These are phyloP conservation scores for Daphne laureola DNA, from an alignment of 441 rosid genomes.

Conservation along the genomic window DNA sequence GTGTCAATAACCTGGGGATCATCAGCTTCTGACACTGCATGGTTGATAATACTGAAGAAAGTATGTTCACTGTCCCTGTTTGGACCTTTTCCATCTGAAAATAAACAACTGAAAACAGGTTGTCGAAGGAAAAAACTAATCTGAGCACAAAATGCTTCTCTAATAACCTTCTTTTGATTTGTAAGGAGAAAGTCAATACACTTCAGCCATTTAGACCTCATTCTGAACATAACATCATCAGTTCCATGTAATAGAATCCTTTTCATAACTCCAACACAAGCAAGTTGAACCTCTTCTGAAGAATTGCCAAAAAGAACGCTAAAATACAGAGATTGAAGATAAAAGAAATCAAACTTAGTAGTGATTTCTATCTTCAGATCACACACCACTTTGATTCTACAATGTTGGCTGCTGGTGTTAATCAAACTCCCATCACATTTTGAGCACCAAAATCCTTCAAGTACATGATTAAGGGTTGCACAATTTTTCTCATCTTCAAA, in stretches of 20 bases:
- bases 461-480: slow-evolving; percentile 40
- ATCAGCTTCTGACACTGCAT: slow-evolving; percentile 49
- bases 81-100: slow-evolving; percentile 36
- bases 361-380: slow-evolving; percentile 28
- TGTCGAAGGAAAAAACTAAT: slow-evolving; percentile 60
- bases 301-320: slow-evolving; percentile 68
- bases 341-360: slow-evolving; percentile 31
- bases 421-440: slow-evolving; percentile 55
- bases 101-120: slow-evolving; percentile 45
- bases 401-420: slow-evolving; percentile 25
- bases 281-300: slow-evolving; percentile 81
- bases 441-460: slow-evolving; percentile 83
- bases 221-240: slow-evolving; percentile 39
- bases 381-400: slow-evolving; percentile 27
- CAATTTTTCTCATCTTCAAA: slow-evolving; percentile 29
- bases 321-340: slow-evolving; percentile 57
- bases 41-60: slow-evolving; percentile 55
- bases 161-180: slow-evolving; percentile 57
- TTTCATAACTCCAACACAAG: slow-evolving; percentile 62
- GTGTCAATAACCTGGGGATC: slow-evolving; percentile 74
- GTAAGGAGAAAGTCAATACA: slow-evolving; percentile 65
- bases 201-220: slow-evolving; percentile 64
- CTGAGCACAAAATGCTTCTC: slow-evolving; percentile 90
- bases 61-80: slow-evolving; percentile 36
- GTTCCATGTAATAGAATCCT: slow-evolving; percentile 69